Conservation (phyloP, 202 grass and related monocot species). For the Miscanthus sacchariflorus region DNA sequence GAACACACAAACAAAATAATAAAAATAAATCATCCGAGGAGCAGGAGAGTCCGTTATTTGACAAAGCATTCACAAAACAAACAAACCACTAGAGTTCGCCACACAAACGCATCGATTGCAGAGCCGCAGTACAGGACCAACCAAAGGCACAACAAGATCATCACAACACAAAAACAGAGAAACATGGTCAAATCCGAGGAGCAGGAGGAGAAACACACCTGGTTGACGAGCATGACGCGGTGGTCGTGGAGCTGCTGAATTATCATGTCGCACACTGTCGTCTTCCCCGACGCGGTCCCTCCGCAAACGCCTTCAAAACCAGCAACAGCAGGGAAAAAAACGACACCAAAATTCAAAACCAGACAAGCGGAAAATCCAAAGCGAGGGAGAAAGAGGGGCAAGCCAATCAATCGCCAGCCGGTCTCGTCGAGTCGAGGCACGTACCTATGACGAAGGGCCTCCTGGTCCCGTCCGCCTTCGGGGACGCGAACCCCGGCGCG, state of each 20-base stretch:
- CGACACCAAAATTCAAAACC: slow-evolving; percentile 3
- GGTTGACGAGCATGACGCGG: slow-evolving; percentile 93
- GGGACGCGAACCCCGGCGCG: slow-evolving; percentile 7
- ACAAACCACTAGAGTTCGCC: not conserved
- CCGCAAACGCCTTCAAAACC: slow-evolving; percentile 75
- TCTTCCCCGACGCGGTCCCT: slow-evolving; percentile 98
- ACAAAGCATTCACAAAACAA: not conserved
- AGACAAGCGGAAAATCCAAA: not conserved
- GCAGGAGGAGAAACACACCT: slow-evolving; percentile 42
- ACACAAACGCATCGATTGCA: not conserved
- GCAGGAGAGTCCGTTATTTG: not conserved
- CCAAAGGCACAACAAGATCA: not conserved
- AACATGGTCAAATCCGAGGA: not conserved
- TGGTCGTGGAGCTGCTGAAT: slow-evolving; percentile 99
- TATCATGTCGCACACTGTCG: slow-evolving; percentile 99
- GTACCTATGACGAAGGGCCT: slow-evolving; percentile 73
- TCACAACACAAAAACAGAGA: not conserved
- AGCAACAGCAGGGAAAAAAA: not conserved
- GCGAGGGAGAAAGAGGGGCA: not conserved
- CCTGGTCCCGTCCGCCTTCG: slow-evolving; percentile 1
- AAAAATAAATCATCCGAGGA: not conserved
- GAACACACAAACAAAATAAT: not conserved
- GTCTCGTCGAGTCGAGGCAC: not conserved
- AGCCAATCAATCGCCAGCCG: not conserved
- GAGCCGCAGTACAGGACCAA: not conserved